phyloP scores from a whole-genome alignment of 2,329 filamentous ascomycete species.

The Sporothrix pseudoabietina region DNA sequence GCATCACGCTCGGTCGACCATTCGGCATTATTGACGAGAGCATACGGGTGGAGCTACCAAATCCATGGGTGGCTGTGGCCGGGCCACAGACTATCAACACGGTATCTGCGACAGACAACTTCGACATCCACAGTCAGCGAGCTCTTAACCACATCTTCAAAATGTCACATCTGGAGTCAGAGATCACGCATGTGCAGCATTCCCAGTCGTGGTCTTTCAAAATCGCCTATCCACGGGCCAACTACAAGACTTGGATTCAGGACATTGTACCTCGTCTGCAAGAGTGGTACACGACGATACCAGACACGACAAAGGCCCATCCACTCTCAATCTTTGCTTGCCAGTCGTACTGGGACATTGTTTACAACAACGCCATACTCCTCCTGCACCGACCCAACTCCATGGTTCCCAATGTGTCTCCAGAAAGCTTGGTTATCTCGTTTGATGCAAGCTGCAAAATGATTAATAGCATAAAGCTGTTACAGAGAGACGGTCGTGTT shows the following conservation, averaged over 20 bases:
- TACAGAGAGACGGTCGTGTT: not conserved
- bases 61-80: not conserved
- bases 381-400: not conserved
- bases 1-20: not conserved
- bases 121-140: not conserved
- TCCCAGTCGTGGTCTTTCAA: constrained; percentile 2
- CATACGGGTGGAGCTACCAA: not conserved
- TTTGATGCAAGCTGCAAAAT: constrained; percentile 10
- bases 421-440: not conserved
- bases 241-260: not conserved
- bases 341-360: not conserved
- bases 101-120: not conserved
- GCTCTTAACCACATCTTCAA: not conserved
- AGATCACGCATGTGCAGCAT: constrained; percentile 16
- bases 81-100: not conserved
- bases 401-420: not conserved
- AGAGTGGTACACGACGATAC: not conserved
- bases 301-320: not conserved
- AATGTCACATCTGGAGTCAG: constrained; percentile 6
- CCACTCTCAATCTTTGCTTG: not conserved
- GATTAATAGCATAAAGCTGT: not conserved
- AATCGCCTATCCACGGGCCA: constrained; percentile 7
- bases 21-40: constrained; percentile 8
- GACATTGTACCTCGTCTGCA: not conserved
- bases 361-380: not conserved